Base-by-base conservation (phyloP, 2,329 filamentous ascomycete genomes). In the Periconia sp. region DNA sequence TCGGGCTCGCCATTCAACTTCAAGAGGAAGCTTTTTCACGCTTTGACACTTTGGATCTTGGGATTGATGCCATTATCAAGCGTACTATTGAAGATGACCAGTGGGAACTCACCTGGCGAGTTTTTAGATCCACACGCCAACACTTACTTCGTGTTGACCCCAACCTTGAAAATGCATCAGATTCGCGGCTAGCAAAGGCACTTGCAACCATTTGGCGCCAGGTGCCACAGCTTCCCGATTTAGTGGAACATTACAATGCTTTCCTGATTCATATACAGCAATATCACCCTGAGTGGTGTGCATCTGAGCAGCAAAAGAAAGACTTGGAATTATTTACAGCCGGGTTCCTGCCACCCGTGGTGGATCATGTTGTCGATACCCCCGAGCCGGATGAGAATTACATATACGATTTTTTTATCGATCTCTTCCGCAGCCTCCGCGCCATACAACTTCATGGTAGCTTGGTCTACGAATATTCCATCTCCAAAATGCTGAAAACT, bases 1-100 rank as follows among this genome's bases (percentile, higher is more conserved):
- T 74, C 14, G 71, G 72, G 2, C 60, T 62, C 3, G 72, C 78
- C 11, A 66, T 75, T 11, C 51, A 62, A 14, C 60, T 81, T n/a
- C 77, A 79, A 52, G 58, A 74, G 40, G 68, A 78, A 59, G 77
- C 78, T 11, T 59, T 53, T 11, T 14, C 43, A 30, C 49, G 49
- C 19, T 46, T 52, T 13, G 23, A 52, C 11, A 49, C 50, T n/a
- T 45, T 40, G 14, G 51, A 62, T 33, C 52, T 68, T 37, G 71
- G 71, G 15, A 69, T 66, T 6, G 63, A 69, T 47, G 47, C 62
- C 63, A 45, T 74, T 14, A 55, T 75, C 14, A 60, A 56, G 17
- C 65, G 62, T 6, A 64, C 64, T 7, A 62, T 75, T 10, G 48
- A 58, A 11, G 64, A 70, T 35, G 61, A 69, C 27, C 65, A 73